Evolutionary conservation across 257 asterid genomes (phyloP).

Genomic region (Rhazya stricta): DNA sequence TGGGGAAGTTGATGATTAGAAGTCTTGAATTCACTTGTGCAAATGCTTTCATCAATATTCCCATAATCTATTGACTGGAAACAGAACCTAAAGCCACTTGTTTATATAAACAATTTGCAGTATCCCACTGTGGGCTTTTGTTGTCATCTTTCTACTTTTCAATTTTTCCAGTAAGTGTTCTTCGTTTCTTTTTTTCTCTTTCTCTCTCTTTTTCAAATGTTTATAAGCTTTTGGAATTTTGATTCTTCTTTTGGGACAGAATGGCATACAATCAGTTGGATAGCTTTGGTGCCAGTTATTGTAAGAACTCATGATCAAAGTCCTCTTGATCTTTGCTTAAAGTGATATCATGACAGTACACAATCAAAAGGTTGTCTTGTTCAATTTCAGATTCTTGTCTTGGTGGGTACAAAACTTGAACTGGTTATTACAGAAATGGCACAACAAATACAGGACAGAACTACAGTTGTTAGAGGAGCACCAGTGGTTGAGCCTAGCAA

Average conservation of each 20-base stretch:
- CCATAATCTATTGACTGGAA: not conserved
- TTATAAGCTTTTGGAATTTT: not conserved
- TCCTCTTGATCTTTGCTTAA: not conserved
- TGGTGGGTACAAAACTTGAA: constrained; percentile 55
- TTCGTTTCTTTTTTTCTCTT: not conserved
- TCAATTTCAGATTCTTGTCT: constrained; percentile 36
- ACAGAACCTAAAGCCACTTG: not conserved
- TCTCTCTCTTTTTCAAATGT: not conserved
- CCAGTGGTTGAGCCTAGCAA: constrained; percentile 58
- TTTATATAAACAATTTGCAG: constrained; percentile 28
- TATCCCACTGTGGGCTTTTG: constrained; percentile 52
- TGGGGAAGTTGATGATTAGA: too few species aligned
- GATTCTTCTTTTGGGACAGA: constrained; percentile 18
- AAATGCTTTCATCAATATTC: too few species aligned
- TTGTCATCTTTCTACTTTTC: constrained; percentile 38
- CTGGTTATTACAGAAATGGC: constrained; percentile 68
- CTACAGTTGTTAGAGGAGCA: constrained; percentile 50
- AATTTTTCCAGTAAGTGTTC: constrained; percentile 60
- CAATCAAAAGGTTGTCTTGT: not conserved
- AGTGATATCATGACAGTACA: not conserved
- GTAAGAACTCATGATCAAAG: constrained; percentile 27
- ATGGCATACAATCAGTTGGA: constrained; percentile 55
- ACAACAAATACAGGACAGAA: constrained; percentile 50
- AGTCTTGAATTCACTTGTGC: too few species aligned
- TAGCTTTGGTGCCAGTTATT: constrained; percentile 46